These are phyloP conservation scores for Lepiota venenata DNA, from an alignment of 768 basidiomycete species.

Conservation along the genomic window DNA sequence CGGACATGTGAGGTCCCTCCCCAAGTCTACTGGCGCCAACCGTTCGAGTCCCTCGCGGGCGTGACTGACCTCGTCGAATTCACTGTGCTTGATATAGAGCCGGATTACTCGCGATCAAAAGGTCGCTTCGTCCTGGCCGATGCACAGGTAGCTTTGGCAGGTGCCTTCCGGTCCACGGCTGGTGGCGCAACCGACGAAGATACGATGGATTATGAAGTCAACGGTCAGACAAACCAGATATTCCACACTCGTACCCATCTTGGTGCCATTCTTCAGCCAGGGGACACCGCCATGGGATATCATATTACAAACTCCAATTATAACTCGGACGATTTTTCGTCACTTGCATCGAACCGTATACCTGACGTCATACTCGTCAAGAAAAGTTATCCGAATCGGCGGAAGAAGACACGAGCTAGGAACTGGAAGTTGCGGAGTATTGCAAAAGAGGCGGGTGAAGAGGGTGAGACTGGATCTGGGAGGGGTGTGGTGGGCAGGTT, in stretches of 20 bases:
- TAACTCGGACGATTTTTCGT: constrained; percentile 85
- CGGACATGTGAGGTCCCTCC: constrained; percentile 78
- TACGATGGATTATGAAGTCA: constrained; percentile 61
- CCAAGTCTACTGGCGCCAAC: constrained; percentile 84
- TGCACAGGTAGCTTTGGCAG: constrained; percentile 85
- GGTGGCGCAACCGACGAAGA: constrained; percentile 40
- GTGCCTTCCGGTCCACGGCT: constrained; percentile 64
- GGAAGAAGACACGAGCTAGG: constrained; percentile 86
- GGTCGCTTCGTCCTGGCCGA: constrained; percentile 79
- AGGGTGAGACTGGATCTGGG: constrained; percentile 72
- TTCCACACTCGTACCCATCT: constrained; percentile 97
- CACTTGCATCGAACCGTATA: constrained; percentile 59
- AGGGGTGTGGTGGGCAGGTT: constrained; percentile 87
- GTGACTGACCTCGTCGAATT: constrained; percentile 91
- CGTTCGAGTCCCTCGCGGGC: constrained; percentile 82
- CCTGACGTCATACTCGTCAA: constrained; percentile 93
- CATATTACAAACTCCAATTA: constrained; percentile 87
- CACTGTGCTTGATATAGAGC: constrained; percentile 91
- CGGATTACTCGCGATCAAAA: constrained; percentile 50
- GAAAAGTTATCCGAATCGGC: constrained; percentile 91
- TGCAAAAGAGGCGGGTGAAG: constrained; percentile 87
- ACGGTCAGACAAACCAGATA: constrained; percentile 67
- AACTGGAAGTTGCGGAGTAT: constrained; percentile 91
- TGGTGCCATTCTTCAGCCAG: constrained; percentile 87
- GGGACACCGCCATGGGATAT: constrained; percentile 91